Conservation (phyloP, 371 early-diverging fungal species). For the Syncephalastrum monosporum region DNA sequence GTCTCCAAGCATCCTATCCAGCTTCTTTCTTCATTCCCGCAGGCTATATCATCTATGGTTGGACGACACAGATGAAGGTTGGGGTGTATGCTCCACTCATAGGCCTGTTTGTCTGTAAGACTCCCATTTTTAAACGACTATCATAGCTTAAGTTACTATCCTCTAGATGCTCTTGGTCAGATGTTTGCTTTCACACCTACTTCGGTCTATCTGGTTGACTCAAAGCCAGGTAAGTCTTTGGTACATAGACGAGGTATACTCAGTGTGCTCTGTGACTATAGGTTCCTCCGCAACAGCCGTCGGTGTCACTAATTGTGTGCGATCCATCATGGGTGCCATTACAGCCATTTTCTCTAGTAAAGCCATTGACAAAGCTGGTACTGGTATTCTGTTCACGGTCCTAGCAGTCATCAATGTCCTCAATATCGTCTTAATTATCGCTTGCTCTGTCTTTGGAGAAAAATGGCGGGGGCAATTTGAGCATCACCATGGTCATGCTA, state of each 20-base stretch:
- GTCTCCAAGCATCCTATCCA: conserved; percentile 36
- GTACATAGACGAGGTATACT: not conserved
- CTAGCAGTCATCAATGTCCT: conserved; percentile 19
- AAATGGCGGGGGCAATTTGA: conserved; percentile 26
- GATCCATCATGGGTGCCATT: conserved; percentile 34
- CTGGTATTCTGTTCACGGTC: conserved; percentile 26
- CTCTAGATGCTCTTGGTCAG: conserved; percentile 27
- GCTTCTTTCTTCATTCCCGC: conserved; percentile 32
- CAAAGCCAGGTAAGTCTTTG: conserved; percentile 8
- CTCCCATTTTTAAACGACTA: not conserved
- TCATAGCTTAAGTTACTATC: not conserved
- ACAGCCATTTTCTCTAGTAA: conserved; percentile 21
- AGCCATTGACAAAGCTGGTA: conserved; percentile 20
- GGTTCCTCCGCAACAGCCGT: conserved; percentile 36
- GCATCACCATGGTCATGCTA: not conserved
- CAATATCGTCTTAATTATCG: conserved; percentile 17
- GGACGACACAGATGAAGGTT: conserved; percentile 26
- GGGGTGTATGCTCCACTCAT: conserved; percentile 23
- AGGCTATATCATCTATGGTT: conserved; percentile 38
- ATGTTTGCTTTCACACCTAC: conserved; percentile 24
- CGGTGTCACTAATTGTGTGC: conserved; percentile 36
- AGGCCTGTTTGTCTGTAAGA: conserved; percentile 29
- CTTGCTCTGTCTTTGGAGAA: conserved; percentile 18
- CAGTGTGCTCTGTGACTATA: conserved; percentile 14
- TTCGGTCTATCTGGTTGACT: conserved; percentile 19